Evolutionary conservation across 768 basidiomycete genomes (phyloP).

Genomic region (Favolaschia claudopus): DNA sequence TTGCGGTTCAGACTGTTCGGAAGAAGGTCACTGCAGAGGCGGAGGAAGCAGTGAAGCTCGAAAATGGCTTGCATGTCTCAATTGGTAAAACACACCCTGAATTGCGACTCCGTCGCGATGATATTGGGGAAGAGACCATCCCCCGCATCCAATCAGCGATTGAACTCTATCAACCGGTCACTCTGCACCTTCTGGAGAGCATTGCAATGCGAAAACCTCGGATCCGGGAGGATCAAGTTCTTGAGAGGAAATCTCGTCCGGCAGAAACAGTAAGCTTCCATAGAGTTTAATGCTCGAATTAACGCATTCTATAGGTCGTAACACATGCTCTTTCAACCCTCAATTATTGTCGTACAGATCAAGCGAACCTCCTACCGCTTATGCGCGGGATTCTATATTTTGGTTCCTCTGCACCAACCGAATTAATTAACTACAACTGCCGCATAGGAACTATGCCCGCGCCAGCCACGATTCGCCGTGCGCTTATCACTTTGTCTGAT

Average conservation of each 20-base stretch:
- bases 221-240: no score
- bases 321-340: conserved; percentile 16
- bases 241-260: no score
- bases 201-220: no score
- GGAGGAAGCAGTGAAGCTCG: background rate
- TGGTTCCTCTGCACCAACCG: conserved; percentile 18
- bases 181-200: no score
- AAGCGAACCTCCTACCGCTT: conserved; percentile 29
- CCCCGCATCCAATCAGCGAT: no score
- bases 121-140: no score
- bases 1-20: conserved; percentile 13
- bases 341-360: conserved; percentile 17
- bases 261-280: no score
- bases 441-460: conserved; percentile 26
- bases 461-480: conserved; percentile 27
- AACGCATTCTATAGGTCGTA: conserved; percentile 1
- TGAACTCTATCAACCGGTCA: no score
- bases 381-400: conserved; percentile 27
- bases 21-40: background rate
- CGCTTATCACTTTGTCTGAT: conserved; percentile 25
- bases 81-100: no score
- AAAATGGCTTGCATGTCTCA: conserved; percentile 22
- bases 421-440: conserved; percentile 24
- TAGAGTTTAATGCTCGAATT: no score
- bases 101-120: no score